phyloP scores from a whole-genome alignment of 192 early-diverging fungal genomes.

The Coemansia sp. region DNA sequence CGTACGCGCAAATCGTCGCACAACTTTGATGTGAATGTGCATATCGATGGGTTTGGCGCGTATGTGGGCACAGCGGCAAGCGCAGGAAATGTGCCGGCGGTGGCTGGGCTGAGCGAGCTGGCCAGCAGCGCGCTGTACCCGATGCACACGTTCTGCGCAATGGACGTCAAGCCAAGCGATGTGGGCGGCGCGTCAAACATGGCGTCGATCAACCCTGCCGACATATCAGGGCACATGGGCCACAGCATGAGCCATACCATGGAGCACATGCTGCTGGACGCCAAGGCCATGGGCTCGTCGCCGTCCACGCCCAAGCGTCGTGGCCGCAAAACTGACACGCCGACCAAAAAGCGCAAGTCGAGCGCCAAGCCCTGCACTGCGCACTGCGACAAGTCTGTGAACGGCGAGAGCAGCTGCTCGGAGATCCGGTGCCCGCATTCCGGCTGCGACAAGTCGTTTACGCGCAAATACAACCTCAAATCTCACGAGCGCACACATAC shows the following conservation, averaged over 20 bases:
- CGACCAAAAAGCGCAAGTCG: constrained; percentile 26
- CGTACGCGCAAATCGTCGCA: constrained; percentile 21
- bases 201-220: constrained; percentile 23
- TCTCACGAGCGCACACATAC: constrained; percentile 80
- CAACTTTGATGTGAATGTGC: constrained; percentile 15
- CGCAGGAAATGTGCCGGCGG: neutral
- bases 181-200: neutral
- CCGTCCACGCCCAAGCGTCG: constrained; percentile 17
- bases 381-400: neutral
- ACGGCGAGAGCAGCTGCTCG: constrained; percentile 20
- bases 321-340: constrained; percentile 2
- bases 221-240: constrained; percentile 1
- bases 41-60: constrained; percentile 9
- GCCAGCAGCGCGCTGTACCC: constrained; percentile 3
- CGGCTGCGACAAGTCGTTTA: constrained; percentile 80
- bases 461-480: constrained; percentile 83
- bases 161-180: constrained; percentile 3
- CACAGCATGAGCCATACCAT: neutral
- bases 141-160: constrained; percentile 8
- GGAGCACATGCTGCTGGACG: constrained; percentile 5
- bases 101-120: constrained; percentile 6
- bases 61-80: constrained; percentile 10
- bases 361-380: constrained; percentile 3
- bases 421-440: constrained; percentile 62
- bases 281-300: neutral